These are phyloP conservation scores for Wickerhamiella allomyrinae DNA, from an alignment of 805 yeast species.

Conservation along the genomic window DNA sequence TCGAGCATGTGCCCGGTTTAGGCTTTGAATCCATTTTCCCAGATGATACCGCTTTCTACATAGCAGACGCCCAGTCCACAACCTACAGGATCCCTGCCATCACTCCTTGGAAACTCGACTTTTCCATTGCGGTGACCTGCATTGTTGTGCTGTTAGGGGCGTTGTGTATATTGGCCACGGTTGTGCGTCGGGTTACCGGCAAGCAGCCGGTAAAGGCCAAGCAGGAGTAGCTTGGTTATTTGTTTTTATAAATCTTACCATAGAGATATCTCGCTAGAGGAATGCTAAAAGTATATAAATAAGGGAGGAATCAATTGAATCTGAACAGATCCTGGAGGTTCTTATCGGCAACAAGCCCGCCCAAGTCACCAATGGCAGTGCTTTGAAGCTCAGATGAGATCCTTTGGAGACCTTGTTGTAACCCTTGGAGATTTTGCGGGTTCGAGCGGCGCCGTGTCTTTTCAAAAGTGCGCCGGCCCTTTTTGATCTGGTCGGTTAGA, in stretches of 20 bases:
- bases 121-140: conserved; percentile 28
- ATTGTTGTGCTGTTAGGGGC: conserved; percentile 25
- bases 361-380: not conserved
- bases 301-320: no score
- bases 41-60: conserved; percentile 31
- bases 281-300: no score
- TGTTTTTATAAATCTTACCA: no score
- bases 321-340: not conserved
- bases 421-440: no score
- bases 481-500: not conserved
- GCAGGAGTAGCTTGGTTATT: not conserved
- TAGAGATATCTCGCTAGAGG: no score
- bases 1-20: conserved; percentile 27
- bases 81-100: conserved; percentile 32
- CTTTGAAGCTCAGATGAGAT: not conserved
- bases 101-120: conserved; percentile 20
- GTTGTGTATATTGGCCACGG: conserved; percentile 19
- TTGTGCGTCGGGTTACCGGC: not conserved
- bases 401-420: not conserved
- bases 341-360: not conserved
- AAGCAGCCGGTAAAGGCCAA: not conserved
- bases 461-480: not conserved
- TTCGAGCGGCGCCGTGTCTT: not conserved
- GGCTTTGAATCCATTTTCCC: conserved; percentile 38
- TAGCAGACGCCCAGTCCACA: conserved; percentile 20